phyloP scores from a whole-genome alignment of 345 rosid species.

The Salix caprea region DNA sequence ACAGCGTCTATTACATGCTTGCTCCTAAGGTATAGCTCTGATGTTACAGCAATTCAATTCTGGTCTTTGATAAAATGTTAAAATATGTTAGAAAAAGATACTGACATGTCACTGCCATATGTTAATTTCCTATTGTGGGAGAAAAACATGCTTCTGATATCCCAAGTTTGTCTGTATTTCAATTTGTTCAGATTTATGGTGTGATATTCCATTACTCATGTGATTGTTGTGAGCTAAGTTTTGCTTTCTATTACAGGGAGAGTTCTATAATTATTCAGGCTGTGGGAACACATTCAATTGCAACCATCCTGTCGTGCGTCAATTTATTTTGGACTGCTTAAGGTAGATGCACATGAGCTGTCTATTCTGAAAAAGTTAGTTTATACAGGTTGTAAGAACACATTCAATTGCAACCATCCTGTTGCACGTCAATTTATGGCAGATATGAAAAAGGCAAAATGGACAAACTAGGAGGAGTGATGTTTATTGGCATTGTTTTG shows the following conservation, averaged over 20 bases:
- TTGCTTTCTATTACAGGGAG: conserved; percentile 53
- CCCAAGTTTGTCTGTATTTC: not conserved
- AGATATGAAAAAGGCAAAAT: not conserved
- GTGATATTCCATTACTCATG: not conserved
- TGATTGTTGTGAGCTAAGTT: conserved; percentile 6
- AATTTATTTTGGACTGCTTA: conserved; percentile 78
- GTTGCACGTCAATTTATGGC: not conserved
- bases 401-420: no score
- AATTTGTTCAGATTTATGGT: not conserved
- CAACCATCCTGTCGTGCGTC: conserved; percentile 95
- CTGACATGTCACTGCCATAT: not conserved
- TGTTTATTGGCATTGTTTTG: not conserved
- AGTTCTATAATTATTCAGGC: conserved; percentile 96
- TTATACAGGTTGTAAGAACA: no score
- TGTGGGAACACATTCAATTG: conserved; percentile 98
- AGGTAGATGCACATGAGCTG: conserved; percentile 43
- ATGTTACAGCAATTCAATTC: not conserved
- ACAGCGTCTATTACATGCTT: conserved; percentile 89
- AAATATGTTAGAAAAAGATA: not conserved
- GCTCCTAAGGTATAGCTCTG: conserved; percentile 79
- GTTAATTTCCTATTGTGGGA: not conserved
- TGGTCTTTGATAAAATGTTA: not conserved
- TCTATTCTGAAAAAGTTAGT: not conserved
- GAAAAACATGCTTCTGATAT: not conserved
- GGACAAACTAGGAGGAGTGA: not conserved